Evolutionary conservation across 306 rosid species (phyloP).

Genomic region (Quercus aquifolioides): DNA sequence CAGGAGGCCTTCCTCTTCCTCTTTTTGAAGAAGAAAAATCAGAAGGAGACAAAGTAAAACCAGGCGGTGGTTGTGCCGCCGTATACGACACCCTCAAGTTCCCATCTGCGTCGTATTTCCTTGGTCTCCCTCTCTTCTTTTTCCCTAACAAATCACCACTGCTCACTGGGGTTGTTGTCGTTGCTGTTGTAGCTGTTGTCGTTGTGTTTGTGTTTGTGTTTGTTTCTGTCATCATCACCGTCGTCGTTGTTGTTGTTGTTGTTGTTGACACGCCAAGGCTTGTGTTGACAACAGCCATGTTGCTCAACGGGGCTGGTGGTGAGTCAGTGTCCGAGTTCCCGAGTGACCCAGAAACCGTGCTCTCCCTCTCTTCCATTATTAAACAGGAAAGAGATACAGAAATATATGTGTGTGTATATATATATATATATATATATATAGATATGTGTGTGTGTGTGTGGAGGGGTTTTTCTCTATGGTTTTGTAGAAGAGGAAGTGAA

Average conservation of each 20-base stretch:
- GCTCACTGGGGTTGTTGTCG: neutral
- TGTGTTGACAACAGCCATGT: slow-evolving; percentile 14
- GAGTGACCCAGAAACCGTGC: slow-evolving; percentile 32
- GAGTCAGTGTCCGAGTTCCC: slow-evolving; percentile 39
- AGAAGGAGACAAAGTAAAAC: slow-evolving; percentile 51
- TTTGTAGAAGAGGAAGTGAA: slow-evolving; percentile 16
- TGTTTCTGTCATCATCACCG: neutral
- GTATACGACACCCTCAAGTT: slow-evolving; percentile 39
- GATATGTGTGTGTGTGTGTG: neutral
- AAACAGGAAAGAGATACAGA: too few relatives aligned
- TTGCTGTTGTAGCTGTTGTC: neutral
- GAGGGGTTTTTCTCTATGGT: neutral
- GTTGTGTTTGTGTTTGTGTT: neutral
- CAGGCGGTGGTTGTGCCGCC: slow-evolving; percentile 32
- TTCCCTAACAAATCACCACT: slow-evolving; percentile 51
- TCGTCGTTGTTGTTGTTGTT: neutral
- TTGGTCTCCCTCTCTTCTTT: slow-evolving; percentile 86
- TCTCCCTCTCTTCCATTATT: slow-evolving; percentile 52
- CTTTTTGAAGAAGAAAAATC: slow-evolving; percentile 45
- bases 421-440: neutral
- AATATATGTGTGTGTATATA: neutral
- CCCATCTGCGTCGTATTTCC: slow-evolving; percentile 76
- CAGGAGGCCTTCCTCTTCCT: slow-evolving; percentile 61
- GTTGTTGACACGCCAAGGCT: neutral
- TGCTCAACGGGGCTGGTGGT: slow-evolving; percentile 26